phyloP scores from a whole-genome alignment of 257 asterid genomes.

The Solanum peruvianum region DNA sequence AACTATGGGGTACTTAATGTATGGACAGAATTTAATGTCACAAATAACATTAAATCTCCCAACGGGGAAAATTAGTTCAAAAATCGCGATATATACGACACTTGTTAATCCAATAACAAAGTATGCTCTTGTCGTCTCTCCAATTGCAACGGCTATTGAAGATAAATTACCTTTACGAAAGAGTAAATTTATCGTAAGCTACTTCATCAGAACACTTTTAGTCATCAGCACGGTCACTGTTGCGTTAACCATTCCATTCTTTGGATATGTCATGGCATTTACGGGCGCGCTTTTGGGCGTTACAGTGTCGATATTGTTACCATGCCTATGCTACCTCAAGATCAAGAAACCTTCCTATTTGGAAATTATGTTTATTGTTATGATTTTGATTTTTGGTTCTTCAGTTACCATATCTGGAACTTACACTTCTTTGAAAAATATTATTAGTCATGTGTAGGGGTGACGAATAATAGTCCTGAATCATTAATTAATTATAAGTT shows the following conservation, averaged over 20 bases:
- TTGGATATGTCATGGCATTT: constrained; percentile 43
- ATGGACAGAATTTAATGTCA: constrained; percentile 23
- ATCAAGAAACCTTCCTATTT: constrained; percentile 14
- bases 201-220: constrained; percentile 6
- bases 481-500: no score
- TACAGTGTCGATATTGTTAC: constrained; percentile 22
- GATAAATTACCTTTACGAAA: neutral
- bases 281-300: constrained; percentile 30
- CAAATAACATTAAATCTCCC: constrained; percentile 33
- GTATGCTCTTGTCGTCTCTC: neutral
- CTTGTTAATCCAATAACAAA: constrained; percentile 11
- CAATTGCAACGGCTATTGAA: constrained; percentile 12
- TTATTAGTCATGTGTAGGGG: neutral
- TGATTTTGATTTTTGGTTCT: no score
- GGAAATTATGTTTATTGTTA: constrained; percentile 1
- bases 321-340: constrained; percentile 43
- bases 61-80: neutral
- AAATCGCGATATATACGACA: constrained; percentile 37
- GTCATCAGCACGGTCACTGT: constrained; percentile 4
- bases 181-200: neutral
- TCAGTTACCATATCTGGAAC: constrained; percentile 1
- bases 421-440: constrained; percentile 21
- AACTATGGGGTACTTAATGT: constrained; percentile 36
- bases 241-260: constrained; percentile 12
- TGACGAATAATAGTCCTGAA: neutral